phyloP scores from a whole-genome alignment of 148 eudicot genomes.

The Camellia granthamiana region DNA sequence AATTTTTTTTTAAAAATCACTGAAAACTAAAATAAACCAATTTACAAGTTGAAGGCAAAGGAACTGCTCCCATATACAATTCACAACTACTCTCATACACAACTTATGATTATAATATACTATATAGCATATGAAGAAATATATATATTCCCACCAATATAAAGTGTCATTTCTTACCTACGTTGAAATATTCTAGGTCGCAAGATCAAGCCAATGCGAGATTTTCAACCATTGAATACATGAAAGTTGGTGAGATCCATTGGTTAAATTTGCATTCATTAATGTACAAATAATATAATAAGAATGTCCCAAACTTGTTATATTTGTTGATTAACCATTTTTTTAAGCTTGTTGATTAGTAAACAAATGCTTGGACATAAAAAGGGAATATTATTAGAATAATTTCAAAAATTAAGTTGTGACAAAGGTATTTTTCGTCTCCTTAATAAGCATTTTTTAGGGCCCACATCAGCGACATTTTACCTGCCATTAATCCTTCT shows the following conservation, averaged over 20 bases:
- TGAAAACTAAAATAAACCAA: too few species aligned
- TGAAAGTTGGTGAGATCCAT: slow-evolving; percentile 3
- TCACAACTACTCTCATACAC: too few species aligned
- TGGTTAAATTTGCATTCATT: neutral
- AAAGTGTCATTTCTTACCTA: neutral
- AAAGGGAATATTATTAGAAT: slow-evolving; percentile 17
- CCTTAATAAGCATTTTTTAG: slow-evolving; percentile 24
- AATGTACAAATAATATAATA: neutral
- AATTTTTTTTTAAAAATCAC: too few species aligned
- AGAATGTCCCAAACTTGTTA: neutral
- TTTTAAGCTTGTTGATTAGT: too few species aligned
- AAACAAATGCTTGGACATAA: neutral
- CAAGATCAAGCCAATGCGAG: neutral
- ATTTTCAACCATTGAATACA: neutral
- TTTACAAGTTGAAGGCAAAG: too few species aligned
- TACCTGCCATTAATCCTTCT: slow-evolving; percentile 17
- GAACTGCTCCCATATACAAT: too few species aligned
- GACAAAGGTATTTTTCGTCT: slow-evolving; percentile 34
- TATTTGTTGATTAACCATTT: neutral
- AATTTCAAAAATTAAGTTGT: slow-evolving; percentile 6
- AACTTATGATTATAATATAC: too few species aligned
- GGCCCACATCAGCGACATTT: slow-evolving; percentile 32
- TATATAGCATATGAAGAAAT: too few species aligned
- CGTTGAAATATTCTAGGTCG: neutral
- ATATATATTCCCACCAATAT: too few species aligned